phyloP scores from a whole-genome alignment of 163 green algal species.

The Chlamydomonas reinhardtii region DNA sequence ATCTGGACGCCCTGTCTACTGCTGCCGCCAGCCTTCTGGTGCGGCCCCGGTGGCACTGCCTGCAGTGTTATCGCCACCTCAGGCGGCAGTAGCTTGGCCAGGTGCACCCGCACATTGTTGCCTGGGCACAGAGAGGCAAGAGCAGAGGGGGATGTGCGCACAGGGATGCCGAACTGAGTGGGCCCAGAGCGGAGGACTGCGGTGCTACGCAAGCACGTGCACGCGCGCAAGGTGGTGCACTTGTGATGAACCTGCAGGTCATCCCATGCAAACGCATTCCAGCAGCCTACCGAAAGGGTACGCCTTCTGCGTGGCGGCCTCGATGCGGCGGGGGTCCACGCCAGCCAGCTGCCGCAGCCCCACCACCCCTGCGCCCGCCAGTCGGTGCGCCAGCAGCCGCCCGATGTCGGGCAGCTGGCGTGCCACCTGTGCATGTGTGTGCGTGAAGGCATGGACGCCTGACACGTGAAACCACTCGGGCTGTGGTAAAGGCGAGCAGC shows the following conservation, averaged over 20 bases:
- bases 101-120: conserved; percentile 11
- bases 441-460: neutral
- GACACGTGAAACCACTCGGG: no score
- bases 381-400: conserved; percentile 61
- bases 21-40: no score
- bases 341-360: conserved; percentile 62
- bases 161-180: no score
- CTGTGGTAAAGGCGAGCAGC: no score
- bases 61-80: conserved; percentile 8
- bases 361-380: conserved; percentile 71
- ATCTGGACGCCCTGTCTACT: no score
- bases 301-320: conserved; percentile 70
- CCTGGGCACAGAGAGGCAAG: neutral
- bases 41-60: neutral
- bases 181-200: no score
- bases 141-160: no score
- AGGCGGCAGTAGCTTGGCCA: conserved; percentile 18
- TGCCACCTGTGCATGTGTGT: conserved; percentile 13
- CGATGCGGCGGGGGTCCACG: conserved; percentile 72
- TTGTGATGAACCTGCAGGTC: no score
- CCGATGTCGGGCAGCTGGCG: conserved; percentile 74
- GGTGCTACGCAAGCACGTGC: no score
- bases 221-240: no score
- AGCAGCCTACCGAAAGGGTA: conserved; percentile 67
- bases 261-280: neutral